Percentiles rank a stretch among this genome's conserved stretches.
phyloP scores from a whole-genome alignment of 768 basidiomycete genomes.

The Mycena venus region DNA sequence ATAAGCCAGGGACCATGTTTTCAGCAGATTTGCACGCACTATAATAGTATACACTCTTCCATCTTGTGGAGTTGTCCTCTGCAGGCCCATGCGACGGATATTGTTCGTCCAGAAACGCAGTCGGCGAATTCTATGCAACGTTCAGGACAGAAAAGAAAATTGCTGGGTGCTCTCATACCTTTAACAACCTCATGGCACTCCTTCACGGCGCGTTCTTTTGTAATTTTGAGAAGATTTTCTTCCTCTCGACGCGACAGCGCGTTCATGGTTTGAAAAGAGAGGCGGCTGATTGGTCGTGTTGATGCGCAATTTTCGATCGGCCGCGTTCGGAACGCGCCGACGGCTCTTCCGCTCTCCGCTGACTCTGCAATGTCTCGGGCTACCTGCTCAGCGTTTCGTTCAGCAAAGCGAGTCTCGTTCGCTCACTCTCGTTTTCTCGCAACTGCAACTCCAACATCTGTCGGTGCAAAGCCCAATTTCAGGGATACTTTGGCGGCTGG shows the following conservation, averaged over 20 bases:
- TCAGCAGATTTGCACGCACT: slow-evolving; percentile 60
- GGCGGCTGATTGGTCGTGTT: slow-evolving; percentile 10
- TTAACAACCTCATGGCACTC: slow-evolving; percentile 84
- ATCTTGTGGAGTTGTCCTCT: slow-evolving; percentile 74
- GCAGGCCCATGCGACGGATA: slow-evolving; percentile 91
- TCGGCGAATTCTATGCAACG: slow-evolving; percentile 77
- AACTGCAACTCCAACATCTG: slow-evolving; percentile 55
- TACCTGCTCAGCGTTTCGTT: slow-evolving; percentile 18
- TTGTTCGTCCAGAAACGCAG: slow-evolving; percentile 84
- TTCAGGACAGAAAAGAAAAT: background rate
- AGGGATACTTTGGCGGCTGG: slow-evolving; percentile 70
- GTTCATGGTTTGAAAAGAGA: slow-evolving; percentile 66
- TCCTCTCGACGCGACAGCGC: slow-evolving; percentile 90
- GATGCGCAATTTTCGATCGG: background rate
- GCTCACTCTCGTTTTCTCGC: slow-evolving; percentile 58
- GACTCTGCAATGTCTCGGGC: slow-evolving; percentile 14
- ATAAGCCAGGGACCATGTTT: background rate
- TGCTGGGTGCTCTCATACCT: slow-evolving; percentile 55
- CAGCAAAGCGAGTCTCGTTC: slow-evolving; percentile 27
- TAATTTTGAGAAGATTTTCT: slow-evolving; percentile 85
- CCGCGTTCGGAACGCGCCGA: background rate
- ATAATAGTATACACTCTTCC: slow-evolving; percentile 85
- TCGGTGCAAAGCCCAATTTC: slow-evolving; percentile 58
- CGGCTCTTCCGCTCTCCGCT: background rate
- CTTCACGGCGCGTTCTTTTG: slow-evolving; percentile 82